Evolutionary conservation across 106 monocot species (phyloP).

Genomic region (Dendrobium officinale): DNA sequence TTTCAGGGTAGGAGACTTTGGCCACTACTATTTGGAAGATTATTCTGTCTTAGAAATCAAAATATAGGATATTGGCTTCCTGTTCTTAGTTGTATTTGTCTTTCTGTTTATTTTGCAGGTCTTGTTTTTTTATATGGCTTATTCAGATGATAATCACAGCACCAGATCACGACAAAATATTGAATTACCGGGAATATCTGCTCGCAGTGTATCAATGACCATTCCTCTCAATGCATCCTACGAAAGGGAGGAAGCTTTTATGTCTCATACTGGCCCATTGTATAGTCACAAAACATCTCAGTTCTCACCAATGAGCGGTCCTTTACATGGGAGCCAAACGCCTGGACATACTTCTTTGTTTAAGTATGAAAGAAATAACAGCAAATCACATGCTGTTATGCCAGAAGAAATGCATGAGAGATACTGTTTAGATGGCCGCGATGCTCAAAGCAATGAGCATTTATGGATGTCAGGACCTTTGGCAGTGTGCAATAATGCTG

Average conservation of each 20-base stretch:
- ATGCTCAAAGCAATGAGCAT: slow-evolving; percentile 24
- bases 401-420: slow-evolving; percentile 24
- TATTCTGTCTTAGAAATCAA: not conserved
- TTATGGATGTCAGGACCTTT: slow-evolving; percentile 47
- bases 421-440: slow-evolving; percentile 2
- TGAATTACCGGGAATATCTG: slow-evolving; percentile 24
- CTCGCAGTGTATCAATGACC: slow-evolving; percentile 42
- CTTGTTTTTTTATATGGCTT: slow-evolving; percentile 14
- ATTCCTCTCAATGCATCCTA: slow-evolving; percentile 20
- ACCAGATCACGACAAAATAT: slow-evolving; percentile 14
- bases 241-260: slow-evolving; percentile 23
- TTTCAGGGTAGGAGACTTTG: not conserved
- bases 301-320: slow-evolving; percentile 18
- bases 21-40: not conserved
- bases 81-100: not conserved
- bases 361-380: slow-evolving; percentile 5
- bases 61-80: not conserved
- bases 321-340: slow-evolving; percentile 7
- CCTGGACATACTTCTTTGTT: not conserved
- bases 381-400: slow-evolving; percentile 16
- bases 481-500: slow-evolving; percentile 43
- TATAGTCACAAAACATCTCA: slow-evolving; percentile 14
- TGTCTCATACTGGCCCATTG: slow-evolving; percentile 44
- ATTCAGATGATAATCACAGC: slow-evolving; percentile 26
- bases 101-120: not conserved